Evolutionary conservation across 768 basidiomycete species (phyloP).

Genomic region (Amanita molliuscula): DNA sequence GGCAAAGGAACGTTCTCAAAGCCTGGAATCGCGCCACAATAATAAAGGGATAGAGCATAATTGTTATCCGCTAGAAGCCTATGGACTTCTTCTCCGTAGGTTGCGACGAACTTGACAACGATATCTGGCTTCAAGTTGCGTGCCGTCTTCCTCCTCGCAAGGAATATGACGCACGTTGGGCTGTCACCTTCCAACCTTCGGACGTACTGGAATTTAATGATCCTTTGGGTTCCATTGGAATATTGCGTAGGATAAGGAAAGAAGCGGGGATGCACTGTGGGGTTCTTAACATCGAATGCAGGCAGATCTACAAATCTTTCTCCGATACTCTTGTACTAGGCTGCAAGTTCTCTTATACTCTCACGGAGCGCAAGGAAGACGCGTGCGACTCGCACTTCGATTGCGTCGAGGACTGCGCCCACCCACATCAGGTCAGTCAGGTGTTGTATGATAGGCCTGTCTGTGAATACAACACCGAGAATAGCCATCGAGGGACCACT

Average conservation of each 20-base stretch:
- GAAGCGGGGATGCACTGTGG: slow-evolving; percentile 10
- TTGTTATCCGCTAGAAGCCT: slow-evolving; percentile 3
- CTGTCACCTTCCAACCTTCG: slow-evolving; percentile 7
- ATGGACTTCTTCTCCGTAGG: slow-evolving; percentile 8
- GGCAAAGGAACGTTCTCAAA: not conserved
- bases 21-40: not conserved
- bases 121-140: not conserved
- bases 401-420: slow-evolving; percentile 11
- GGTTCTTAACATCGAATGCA: not conserved
- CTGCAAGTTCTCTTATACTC: slow-evolving; percentile 8
- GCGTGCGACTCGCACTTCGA: slow-evolving; percentile 9
- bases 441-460: slow-evolving; percentile 13
- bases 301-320: not conserved
- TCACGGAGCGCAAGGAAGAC: slow-evolving; percentile 10
- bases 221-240: not conserved
- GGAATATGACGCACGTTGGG: slow-evolving; percentile 9
- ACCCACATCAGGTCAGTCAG: slow-evolving; percentile 14
- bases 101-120: slow-evolving; percentile 9
- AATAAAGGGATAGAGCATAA: slow-evolving; percentile 2
- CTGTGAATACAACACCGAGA: slow-evolving; percentile 9
- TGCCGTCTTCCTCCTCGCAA: not conserved
- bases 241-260: slow-evolving; percentile 13
- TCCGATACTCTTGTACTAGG: slow-evolving; percentile 9
- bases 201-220: slow-evolving; percentile 9
- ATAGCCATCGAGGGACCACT: slow-evolving; percentile 11